Evolutionary conservation across 192 early-diverging fungal genomes (phyloP).

Genomic region (Coemansia sp.): DNA sequence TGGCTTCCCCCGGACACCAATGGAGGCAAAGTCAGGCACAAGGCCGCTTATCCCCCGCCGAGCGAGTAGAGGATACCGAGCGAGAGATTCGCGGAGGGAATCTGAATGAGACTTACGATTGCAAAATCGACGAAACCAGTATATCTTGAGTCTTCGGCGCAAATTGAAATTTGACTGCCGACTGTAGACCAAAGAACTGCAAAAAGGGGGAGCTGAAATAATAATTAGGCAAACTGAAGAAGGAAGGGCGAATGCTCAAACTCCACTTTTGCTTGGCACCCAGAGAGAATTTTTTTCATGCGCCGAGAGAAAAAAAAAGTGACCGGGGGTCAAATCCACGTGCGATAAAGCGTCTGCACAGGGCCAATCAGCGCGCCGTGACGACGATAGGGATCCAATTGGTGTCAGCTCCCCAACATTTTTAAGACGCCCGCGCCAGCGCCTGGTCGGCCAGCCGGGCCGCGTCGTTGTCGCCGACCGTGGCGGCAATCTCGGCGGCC

Average conservation of each 20-base stretch:
- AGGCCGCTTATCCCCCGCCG: too few relatives aligned
- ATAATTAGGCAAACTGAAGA: constrained; percentile 1
- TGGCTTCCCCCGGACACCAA: too few relatives aligned
- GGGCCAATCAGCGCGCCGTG: not conserved
- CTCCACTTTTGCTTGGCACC: too few relatives aligned
- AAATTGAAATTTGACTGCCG: not conserved
- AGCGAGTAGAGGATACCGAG: not conserved
- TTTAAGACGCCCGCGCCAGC: constrained; percentile 4
- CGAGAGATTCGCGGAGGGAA: too few relatives aligned
- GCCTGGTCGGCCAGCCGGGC: constrained; percentile 20
- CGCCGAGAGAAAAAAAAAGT: not conserved
- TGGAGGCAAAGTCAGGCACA: too few relatives aligned
- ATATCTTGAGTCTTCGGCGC: constrained; percentile 3
- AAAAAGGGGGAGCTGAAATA: constrained; percentile 2
- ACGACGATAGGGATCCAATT: not conserved
- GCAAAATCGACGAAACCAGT: constrained; percentile 1
- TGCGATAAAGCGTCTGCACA: constrained; percentile 3
- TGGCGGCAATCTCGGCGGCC: constrained; percentile 25
- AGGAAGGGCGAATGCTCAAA: not conserved
- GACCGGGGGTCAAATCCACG: not conserved
- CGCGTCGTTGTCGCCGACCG: constrained; percentile 21
- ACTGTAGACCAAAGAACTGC: constrained; percentile 5
- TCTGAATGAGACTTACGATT: constrained; percentile 3
- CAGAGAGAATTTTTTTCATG: not conserved
- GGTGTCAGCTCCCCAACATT: not conserved